Conservation (phyloP, 345 rosid species). For the Lenwebbia sp. region DNA sequence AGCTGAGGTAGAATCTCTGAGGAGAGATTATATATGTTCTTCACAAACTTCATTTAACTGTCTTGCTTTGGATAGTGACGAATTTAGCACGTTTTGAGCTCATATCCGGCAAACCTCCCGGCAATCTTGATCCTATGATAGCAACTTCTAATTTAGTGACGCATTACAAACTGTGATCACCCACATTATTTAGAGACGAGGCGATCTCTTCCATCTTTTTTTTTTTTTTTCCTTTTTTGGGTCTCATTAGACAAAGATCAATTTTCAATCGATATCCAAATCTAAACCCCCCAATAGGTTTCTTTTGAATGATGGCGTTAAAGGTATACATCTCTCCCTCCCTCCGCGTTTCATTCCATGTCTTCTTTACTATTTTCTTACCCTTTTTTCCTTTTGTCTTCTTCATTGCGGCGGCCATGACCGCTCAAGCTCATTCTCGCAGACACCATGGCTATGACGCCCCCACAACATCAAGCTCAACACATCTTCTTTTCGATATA, state of each 20-base stretch:
- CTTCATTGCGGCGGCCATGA: not conserved
- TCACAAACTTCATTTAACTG: not conserved
- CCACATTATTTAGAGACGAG: not conserved
- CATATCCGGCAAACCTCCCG: too few relatives aligned
- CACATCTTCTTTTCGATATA: not conserved
- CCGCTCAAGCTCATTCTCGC: not conserved
- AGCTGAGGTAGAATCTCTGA: too few relatives aligned
- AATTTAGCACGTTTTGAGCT: not conserved
- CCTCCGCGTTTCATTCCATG: not conserved
- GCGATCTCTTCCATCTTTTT: not conserved
- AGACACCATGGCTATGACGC: not conserved
- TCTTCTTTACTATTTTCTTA: not conserved
- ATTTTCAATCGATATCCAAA: too few relatives aligned
- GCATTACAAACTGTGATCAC: not conserved
- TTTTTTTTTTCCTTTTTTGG: too few relatives aligned
- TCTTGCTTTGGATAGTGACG: not conserved
- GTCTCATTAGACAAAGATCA: not conserved
- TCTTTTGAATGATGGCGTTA: not conserved
- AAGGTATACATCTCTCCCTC: not conserved
- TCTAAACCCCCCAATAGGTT: not conserved
- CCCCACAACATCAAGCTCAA: not conserved
- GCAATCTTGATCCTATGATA: not conserved
- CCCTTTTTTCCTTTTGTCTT: not conserved
- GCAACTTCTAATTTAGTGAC: not conserved
- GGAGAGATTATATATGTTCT: not conserved